A percentile compares a stretch with the other conserved stretches of the same genome.
phyloP scores from a whole-genome alignment of 192 early-diverging fungal species.

The Podila verticillata region DNA sequence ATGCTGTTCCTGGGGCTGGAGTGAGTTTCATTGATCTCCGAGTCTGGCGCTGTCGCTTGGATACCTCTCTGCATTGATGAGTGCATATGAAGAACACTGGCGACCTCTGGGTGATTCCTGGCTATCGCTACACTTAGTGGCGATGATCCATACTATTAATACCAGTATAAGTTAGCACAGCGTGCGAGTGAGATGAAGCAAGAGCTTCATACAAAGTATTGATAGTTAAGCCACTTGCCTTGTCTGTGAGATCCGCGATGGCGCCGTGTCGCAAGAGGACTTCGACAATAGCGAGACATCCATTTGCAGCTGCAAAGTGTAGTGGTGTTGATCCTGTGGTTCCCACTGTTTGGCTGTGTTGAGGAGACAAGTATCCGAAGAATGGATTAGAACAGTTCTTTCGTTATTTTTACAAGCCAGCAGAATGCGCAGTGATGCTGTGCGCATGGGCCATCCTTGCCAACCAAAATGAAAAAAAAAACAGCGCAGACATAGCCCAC shows the following conservation, averaged over 20 bases:
- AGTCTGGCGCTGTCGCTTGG: conserved; percentile 16
- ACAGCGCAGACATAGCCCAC: neutral
- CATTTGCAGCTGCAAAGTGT: conserved; percentile 86
- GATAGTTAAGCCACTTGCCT: conserved; percentile 19
- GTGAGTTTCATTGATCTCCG: neutral
- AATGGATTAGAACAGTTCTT: neutral
- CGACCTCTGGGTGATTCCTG: conserved; percentile 62
- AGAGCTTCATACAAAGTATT: neutral
- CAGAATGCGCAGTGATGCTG: neutral
- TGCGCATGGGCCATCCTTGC: conserved; percentile 23
- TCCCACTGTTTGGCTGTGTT: conserved; percentile 52
- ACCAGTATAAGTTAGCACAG: neutral
- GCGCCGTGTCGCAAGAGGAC: conserved; percentile 72
- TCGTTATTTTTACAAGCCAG: too few species aligned
- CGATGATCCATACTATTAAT: conserved; percentile 56
- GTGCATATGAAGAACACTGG: conserved; percentile 34
- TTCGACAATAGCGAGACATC: conserved; percentile 67
- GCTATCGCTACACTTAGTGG: conserved; percentile 58
- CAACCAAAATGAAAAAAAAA: neutral
- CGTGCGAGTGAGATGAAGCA: too few species aligned
- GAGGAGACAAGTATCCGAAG: neutral
- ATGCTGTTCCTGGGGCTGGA: conserved; percentile 31
- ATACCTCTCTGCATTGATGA: conserved; percentile 34
- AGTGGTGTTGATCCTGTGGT: conserved; percentile 79
- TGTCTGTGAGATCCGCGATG: conserved; percentile 65